Percentiles rank a stretch among this genome's conserved stretches.
Conservation (phyloP, 257 asterid genomes). For the Ocimum tenuiflorum region DNA sequence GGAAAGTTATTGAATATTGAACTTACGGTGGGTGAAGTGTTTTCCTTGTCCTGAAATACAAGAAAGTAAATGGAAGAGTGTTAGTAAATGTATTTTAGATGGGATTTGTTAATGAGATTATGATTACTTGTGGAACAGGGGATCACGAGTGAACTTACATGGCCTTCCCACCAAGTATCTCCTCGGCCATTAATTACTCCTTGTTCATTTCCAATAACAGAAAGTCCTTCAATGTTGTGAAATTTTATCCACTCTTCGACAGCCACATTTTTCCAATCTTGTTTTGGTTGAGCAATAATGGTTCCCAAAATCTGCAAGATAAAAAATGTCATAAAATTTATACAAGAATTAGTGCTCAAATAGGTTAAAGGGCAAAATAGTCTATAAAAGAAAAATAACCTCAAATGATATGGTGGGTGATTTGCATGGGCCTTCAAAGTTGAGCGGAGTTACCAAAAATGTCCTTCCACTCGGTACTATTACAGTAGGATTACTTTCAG, state of each 20-base stretch:
- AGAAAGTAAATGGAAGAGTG: neutral
- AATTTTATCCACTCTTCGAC: neutral
- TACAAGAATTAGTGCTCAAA: no score
- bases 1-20: neutral
- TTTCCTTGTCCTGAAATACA: neutral
- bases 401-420: neutral
- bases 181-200: no score
- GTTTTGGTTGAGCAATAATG: neutral
- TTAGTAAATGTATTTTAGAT: no score
- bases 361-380: no score
- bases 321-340: no score
- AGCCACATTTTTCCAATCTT: neutral
- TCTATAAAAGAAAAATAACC: neutral
- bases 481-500: neutral
- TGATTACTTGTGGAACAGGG: no score
- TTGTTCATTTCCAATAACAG: neutral
- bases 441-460: conserved; percentile 10
- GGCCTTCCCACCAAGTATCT: no score
- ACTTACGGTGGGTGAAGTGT: neutral
- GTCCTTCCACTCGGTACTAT: neutral
- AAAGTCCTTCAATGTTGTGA: neutral
- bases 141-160: no score
- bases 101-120: no score
- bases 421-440: conserved; percentile 10
- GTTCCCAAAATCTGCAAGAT: conserved; percentile 1